Conservation (phyloP, 257 asterid species). For the Verbascum thapsus region DNA sequence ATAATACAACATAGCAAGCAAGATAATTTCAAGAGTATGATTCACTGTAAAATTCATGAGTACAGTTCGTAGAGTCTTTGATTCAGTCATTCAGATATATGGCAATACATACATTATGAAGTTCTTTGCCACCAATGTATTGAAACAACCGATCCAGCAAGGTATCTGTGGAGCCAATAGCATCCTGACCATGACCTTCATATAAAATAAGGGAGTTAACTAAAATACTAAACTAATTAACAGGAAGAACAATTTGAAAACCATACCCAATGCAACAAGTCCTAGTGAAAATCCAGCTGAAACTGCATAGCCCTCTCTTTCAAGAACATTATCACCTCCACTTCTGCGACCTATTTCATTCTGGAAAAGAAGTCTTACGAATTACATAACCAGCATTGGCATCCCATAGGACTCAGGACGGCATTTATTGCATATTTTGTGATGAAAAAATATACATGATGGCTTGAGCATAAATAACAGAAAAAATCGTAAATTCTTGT, state of each 20-base stretch:
- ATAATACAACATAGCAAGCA: conserved; percentile 26
- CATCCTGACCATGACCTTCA: conserved; percentile 91
- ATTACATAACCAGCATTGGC: conserved; percentile 19
- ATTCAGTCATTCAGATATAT: conserved; percentile 26
- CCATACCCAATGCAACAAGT: conserved; percentile 88
- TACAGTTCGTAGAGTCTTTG: conserved; percentile 22
- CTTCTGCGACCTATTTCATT: conserved; percentile 98
- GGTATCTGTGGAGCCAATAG: conserved; percentile 74
- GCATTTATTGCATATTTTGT: neutral
- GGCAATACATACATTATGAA: conserved; percentile 53
- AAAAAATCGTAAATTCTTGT: conserved; percentile 11
- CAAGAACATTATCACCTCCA: conserved; percentile 98
- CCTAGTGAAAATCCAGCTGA: conserved; percentile 95
- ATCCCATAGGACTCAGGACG: conserved; percentile 19
- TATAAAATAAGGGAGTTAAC: conserved; percentile 25
- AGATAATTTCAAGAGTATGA: conserved; percentile 32
- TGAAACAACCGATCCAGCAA: conserved; percentile 82
- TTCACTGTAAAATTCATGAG: conserved; percentile 14
- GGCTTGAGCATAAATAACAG: conserved; percentile 12
- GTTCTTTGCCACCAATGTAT: conserved; percentile 79
- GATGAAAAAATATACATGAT: conserved; percentile 19
- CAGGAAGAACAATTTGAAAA: conserved; percentile 19
- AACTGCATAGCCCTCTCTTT: conserved; percentile 98
- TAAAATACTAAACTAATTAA: conserved; percentile 21
- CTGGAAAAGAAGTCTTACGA: conserved; percentile 43